Evolutionary conservation across 1,284 basidiomycete genomes (phyloP).

Genomic region (Cryptococcus sp.): DNA sequence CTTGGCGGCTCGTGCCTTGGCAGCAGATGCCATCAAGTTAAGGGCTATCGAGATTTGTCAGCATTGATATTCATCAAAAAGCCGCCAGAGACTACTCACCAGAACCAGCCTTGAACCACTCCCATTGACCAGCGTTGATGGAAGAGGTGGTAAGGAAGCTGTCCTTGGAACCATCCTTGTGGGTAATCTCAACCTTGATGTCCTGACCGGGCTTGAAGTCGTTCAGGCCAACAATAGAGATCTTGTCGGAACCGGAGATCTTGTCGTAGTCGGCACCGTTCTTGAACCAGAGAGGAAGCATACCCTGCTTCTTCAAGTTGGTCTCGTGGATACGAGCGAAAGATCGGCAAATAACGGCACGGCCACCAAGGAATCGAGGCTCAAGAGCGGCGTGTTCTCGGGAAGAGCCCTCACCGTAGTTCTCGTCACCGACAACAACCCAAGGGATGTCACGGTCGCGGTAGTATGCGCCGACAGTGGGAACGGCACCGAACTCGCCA

Average conservation of each 20-base stretch:
- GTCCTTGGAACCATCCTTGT: conserved; percentile 75
- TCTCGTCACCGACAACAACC: conserved; percentile 90
- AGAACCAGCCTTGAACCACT: conserved; percentile 92
- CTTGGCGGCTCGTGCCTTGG: conserved; percentile 24
- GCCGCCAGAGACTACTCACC: conserved; percentile 41
- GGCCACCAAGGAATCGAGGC: conserved; percentile 93
- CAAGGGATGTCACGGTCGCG: conserved; percentile 88
- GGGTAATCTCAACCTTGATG: conserved; percentile 75
- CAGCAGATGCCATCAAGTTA: conserved; percentile 50
- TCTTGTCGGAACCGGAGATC: conserved; percentile 76
- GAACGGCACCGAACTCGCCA: conserved; percentile 83
- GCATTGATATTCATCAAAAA: neutral
- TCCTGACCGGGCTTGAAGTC: conserved; percentile 84
- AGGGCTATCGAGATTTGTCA: conserved; percentile 27
- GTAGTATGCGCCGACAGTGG: conserved; percentile 81
- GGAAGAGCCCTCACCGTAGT: conserved; percentile 98
- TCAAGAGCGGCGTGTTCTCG: conserved; percentile 98
- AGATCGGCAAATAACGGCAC: conserved; percentile 90
- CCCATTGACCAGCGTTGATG: conserved; percentile 73
- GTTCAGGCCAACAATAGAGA: conserved; percentile 81
- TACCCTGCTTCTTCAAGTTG: conserved; percentile 85
- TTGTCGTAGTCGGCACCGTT: conserved; percentile 90
- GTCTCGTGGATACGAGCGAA: conserved; percentile 97
- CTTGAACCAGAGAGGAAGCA: conserved; percentile 87
- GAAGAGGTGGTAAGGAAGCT: conserved; percentile 54